Base-by-base conservation (phyloP, 768 basidiomycete species). In the Amanita brunnescens region DNA sequence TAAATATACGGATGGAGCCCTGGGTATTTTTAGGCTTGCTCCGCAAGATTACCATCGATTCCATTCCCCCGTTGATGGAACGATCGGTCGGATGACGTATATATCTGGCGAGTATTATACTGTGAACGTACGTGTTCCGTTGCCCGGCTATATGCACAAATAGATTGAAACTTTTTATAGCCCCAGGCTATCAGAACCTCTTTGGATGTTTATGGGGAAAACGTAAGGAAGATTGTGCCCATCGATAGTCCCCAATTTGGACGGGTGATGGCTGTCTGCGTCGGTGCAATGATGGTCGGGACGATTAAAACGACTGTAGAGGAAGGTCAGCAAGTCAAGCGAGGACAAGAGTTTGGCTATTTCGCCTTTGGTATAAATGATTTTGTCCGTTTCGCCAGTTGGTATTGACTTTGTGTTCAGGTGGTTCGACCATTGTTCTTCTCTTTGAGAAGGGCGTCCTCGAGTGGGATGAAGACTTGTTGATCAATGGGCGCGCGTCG, bases 21-120 rank as follows among this genome's bases (percentile, higher is more conserved):
- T 99, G 46, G 89, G 77, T 7, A 96, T 96, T 51, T 97, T 97
- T 70, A 74, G 94, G 14, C 71, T 96, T 16, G 93, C 93, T 1
- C 93, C 93, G 0, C 88, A 94, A 67, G 94, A 97, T 59, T 97
- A 97, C 60, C 94, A 97, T 66, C 85, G 94, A 1, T 96, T 93
- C 76, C 89, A 91, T 63, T 80, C 80, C 0, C 89, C 91, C 0
- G 87, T 94, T 18, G 88, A 90, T 54, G 92, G 93, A 0, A 79
- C 64, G 33, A 79, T 98, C 24, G 94, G 93, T 14, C 72, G 72
- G 30, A 91, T 93, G 81, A 82, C 79, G 5, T 77, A 87, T 60
- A 87, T 97, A 49, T 57, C 81, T 2, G 95, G 95, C 5, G 91
- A 95, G 61, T 97, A 96, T 67, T 98, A 96, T 67, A 97, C 96